Percentiles rank a stretch among this genome's conserved stretches.
Evolutionary conservation across 2,329 filamentous ascomycete species (phyloP).

Genomic region (Phialophora chinensis): DNA sequence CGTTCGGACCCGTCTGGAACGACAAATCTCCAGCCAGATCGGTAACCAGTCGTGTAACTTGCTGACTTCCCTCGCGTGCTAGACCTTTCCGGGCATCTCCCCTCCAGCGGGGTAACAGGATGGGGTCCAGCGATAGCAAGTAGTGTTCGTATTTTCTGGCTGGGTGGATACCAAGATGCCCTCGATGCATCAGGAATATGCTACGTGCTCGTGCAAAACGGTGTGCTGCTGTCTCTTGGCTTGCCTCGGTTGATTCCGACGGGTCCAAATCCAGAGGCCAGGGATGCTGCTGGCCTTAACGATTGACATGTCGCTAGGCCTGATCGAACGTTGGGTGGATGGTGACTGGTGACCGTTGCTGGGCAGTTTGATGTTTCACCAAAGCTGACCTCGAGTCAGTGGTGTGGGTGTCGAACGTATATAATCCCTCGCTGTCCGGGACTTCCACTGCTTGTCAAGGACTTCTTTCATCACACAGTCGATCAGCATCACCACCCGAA

Average conservation of each 20-base stretch:
- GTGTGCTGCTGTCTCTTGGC: background rate
- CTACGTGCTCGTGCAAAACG: background rate
- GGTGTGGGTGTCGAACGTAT: background rate
- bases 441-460: background rate
- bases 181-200: conserved; percentile 6
- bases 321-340: background rate
- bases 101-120: background rate
- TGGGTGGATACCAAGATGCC: background rate
- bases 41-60: background rate
- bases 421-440: background rate
- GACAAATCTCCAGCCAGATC: background rate
- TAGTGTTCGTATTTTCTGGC: background rate
- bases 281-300: conserved; percentile 6
- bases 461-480: conserved; percentile 2
- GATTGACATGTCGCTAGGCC: background rate
- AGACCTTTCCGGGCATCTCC: background rate
- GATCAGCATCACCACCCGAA: background rate
- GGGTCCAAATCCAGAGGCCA: background rate
- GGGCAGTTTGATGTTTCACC: background rate
- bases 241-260: conserved; percentile 1
- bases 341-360: background rate
- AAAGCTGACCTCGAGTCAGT: background rate
- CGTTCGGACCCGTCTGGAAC: background rate
- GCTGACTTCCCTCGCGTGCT: background rate
- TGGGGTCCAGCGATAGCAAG: background rate